phyloP scores from a whole-genome alignment of 805 yeast genomes.

The Barnettozyma botsteinii region DNA sequence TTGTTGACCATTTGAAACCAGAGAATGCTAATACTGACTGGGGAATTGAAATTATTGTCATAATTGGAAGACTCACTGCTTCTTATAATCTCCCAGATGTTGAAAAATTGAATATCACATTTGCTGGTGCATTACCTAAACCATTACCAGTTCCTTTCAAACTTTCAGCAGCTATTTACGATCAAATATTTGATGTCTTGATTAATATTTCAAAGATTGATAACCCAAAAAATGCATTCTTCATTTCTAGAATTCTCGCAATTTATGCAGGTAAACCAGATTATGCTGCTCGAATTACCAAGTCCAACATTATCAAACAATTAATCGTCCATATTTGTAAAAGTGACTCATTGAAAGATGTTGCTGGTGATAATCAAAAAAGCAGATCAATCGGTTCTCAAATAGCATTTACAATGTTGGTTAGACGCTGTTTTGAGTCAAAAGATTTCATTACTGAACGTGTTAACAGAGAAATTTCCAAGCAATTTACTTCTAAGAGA shows the following conservation, averaged over 20 bases:
- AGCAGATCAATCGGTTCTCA: conserved; percentile 39
- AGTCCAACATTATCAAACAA: conserved; percentile 41
- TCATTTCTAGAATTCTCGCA: conserved; percentile 49
- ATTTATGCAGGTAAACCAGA: conserved; percentile 44
- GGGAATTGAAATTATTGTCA: conserved; percentile 52
- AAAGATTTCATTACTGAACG: conserved; percentile 40
- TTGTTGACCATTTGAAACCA: conserved; percentile 33
- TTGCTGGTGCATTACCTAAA: conserved; percentile 15
- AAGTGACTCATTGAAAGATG: conserved; percentile 25
- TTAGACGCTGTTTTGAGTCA: conserved; percentile 69
- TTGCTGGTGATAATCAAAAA: conserved; percentile 24
- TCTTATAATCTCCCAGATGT: conserved; percentile 44
- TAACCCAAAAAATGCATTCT: conserved; percentile 42
- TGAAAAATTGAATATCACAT: conserved; percentile 28
- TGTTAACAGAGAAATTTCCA: conserved; percentile 46
- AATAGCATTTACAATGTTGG: conserved; percentile 43
- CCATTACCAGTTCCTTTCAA: conserved; percentile 20
- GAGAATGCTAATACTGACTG: conserved; percentile 42
- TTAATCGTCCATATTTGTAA: conserved; percentile 31
- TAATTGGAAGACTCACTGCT: conserved; percentile 50
- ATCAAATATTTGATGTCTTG: conserved; percentile 39
- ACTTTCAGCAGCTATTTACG: conserved; percentile 21
- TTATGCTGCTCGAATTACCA: conserved; percentile 35
- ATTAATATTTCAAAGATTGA: conserved; percentile 35
- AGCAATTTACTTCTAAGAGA: conserved; percentile 33